A percentile compares a stretch with the other conserved stretches of the same genome.
Evolutionary conservation across 2,329 filamentous ascomycete species (phyloP).

Genomic region (Ophiognomonia clavigignenti-juglandacearum): DNA sequence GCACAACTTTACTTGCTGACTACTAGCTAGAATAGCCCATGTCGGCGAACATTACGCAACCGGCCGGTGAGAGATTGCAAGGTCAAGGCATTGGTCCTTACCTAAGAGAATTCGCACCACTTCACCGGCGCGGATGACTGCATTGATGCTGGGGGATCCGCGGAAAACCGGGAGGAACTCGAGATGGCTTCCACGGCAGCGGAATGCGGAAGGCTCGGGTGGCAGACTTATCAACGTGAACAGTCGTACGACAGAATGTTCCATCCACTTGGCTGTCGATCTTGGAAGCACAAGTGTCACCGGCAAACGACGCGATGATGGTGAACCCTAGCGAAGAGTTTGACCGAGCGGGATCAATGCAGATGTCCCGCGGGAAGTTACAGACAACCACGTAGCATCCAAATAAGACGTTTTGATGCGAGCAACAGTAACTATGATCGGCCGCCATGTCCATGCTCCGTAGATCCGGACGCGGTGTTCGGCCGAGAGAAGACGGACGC

Average conservation of each 20-base stretch:
- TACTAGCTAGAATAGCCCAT: too few species aligned
- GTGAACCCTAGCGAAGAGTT: too few species aligned
- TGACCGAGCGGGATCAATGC: constrained; percentile 11
- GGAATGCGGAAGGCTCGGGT: constrained; percentile 6
- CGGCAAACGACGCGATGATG: constrained; percentile 3
- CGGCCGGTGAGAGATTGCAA: too few species aligned
- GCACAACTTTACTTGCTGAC: background rate
- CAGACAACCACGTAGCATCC: background rate
- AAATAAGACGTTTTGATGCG: background rate
- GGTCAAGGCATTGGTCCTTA: too few species aligned
- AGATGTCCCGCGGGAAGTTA: constrained; percentile 5
- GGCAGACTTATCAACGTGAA: too few species aligned
- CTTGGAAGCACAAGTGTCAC: constrained; percentile 7
- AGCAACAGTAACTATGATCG: background rate
- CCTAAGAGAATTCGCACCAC: background rate
- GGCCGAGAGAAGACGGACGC: background rate
- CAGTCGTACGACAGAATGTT: constrained; percentile 5
- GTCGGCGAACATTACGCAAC: too few species aligned
- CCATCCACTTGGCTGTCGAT: constrained; percentile 4
- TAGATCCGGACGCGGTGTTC: background rate
- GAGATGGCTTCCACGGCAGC: constrained; percentile 2
- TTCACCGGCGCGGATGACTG: background rate
- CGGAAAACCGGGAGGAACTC: constrained; percentile 2
- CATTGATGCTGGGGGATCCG: constrained; percentile 1
- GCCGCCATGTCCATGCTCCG: background rate